These are phyloP conservation scores for Mycena sanguinolenta DNA, from an alignment of 768 basidiomycete species.

Conservation along the genomic window DNA sequence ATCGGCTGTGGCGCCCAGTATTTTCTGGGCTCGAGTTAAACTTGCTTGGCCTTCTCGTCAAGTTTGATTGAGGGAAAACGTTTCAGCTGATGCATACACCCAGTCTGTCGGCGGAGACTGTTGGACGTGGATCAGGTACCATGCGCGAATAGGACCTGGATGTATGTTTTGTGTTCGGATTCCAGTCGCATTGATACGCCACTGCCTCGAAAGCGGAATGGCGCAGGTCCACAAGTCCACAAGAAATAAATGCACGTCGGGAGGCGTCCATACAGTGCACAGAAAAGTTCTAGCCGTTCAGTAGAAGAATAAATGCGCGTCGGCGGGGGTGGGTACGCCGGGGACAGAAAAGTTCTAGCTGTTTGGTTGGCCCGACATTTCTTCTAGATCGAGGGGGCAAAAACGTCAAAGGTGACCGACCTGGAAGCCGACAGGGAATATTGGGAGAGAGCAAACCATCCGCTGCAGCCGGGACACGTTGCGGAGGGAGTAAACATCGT, in stretches of 20 bases:
- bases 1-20: conserved; percentile 16
- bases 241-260: not conserved
- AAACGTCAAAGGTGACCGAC: not conserved
- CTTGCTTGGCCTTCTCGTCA: conserved; percentile 11
- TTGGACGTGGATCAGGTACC: conserved; percentile 25
- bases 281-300: conserved; percentile 18
- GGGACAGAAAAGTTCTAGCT: conserved; percentile 1
- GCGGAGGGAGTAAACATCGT: conserved; percentile 17
- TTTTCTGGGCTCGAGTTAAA: conserved; percentile 29
- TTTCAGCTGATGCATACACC: conserved; percentile 13
- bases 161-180: conserved; percentile 4
- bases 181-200: conserved; percentile 11
- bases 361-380: conserved; percentile 15
- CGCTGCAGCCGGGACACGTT: conserved; percentile 30
- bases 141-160: not conserved
- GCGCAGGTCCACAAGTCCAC: not conserved
- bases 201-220: conserved; percentile 21
- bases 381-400: conserved; percentile 27
- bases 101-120: conserved; percentile 12
- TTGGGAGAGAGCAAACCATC: conserved; percentile 17
- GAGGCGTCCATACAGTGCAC: not conserved
- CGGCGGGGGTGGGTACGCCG: no score
- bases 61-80: conserved; percentile 25
- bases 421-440: conserved; percentile 20
- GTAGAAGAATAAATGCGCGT: not conserved